These are phyloP conservation scores for Cryptococcus sp. DNA, from an alignment of 1,284 basidiomycete genomes.

Conservation along the genomic window DNA sequence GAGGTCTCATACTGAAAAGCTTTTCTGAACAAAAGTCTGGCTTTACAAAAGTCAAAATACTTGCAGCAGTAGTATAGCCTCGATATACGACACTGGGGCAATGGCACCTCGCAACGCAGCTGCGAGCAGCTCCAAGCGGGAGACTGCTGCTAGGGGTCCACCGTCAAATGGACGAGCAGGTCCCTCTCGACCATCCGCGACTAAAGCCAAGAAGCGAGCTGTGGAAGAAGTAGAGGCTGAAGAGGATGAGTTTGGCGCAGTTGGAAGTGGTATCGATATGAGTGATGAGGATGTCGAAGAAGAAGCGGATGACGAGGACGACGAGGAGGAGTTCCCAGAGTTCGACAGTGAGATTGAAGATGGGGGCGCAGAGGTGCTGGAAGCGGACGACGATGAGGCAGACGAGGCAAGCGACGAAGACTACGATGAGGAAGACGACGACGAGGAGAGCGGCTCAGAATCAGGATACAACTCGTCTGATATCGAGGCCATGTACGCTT, in stretches of 20 bases:
- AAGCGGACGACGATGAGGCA: slow-evolving; percentile 52
- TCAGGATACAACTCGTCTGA: slow-evolving; percentile 54
- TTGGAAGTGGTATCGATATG: slow-evolving; percentile 46
- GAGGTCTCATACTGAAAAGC: slow-evolving; percentile 1
- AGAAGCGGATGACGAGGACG: slow-evolving; percentile 45
- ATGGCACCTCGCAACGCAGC: slow-evolving; percentile 19
- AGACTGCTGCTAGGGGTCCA: slow-evolving; percentile 2
- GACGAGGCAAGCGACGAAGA: slow-evolving; percentile 61
- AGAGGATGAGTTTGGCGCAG: slow-evolving; percentile 30
- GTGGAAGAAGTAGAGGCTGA: slow-evolving; percentile 29
- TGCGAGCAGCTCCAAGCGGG: slow-evolving; percentile 24
- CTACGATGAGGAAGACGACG: slow-evolving; percentile 49
- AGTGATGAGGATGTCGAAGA: slow-evolving; percentile 37
- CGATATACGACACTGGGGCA: background rate
- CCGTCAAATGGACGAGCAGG: slow-evolving; percentile 23
- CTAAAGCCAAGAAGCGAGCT: slow-evolving; percentile 24
- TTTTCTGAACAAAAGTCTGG: background rate
- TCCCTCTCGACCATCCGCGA: slow-evolving; percentile 15
- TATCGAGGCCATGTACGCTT: slow-evolving; percentile 50
- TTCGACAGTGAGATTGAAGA: slow-evolving; percentile 44
- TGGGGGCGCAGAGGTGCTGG: slow-evolving; percentile 45
- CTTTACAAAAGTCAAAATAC: background rate
- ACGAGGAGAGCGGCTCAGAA: slow-evolving; percentile 49
- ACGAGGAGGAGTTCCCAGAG: slow-evolving; percentile 33
- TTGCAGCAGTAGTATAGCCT: background rate